Evolutionary conservation across 148 eudicot species (phyloP).

Genomic region (Arctostaphylos glauca): DNA sequence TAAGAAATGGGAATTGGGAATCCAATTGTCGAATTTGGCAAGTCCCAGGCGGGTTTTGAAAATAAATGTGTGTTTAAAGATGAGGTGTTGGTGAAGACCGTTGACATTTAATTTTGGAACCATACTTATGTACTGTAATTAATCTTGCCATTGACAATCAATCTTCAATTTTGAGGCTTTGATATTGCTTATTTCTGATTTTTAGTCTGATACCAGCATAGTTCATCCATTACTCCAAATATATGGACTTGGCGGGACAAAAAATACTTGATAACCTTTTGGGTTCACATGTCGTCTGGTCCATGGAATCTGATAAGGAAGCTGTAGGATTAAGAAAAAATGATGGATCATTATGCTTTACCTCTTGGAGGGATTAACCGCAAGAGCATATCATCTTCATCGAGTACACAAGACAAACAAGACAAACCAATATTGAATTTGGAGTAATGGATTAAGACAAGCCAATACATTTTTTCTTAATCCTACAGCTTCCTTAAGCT

Average conservation of each 20-base stretch:
- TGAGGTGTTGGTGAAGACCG: constrained; percentile 31
- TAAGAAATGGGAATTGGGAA: not conserved
- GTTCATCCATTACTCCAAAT: no score
- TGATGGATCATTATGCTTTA: constrained; percentile 20
- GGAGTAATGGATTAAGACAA: no score
- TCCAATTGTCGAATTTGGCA: not conserved
- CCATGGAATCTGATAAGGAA: not conserved
- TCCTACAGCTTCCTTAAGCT: no score
- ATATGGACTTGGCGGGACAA: no score
- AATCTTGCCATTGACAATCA: no score
- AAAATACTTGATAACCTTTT: not conserved
- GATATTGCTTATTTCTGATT: no score
- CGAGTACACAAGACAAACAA: constrained; percentile 58
- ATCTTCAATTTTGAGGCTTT: no score
- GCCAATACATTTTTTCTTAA: no score
- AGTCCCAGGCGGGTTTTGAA: not conserved
- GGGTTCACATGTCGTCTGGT: not conserved
- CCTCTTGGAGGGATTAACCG: constrained; percentile 63
- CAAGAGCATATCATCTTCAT: constrained; percentile 56
- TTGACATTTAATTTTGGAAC: no score
- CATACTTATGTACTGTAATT: no score
- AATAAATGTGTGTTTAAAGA: constrained; percentile 2
- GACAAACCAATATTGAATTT: constrained; percentile 55
- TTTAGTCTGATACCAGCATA: no score
- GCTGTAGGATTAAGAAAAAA: not conserved